These are phyloP conservation scores for Daldinia loculata DNA, from an alignment of 495 filamentous ascomycete species.

Conservation along the genomic window DNA sequence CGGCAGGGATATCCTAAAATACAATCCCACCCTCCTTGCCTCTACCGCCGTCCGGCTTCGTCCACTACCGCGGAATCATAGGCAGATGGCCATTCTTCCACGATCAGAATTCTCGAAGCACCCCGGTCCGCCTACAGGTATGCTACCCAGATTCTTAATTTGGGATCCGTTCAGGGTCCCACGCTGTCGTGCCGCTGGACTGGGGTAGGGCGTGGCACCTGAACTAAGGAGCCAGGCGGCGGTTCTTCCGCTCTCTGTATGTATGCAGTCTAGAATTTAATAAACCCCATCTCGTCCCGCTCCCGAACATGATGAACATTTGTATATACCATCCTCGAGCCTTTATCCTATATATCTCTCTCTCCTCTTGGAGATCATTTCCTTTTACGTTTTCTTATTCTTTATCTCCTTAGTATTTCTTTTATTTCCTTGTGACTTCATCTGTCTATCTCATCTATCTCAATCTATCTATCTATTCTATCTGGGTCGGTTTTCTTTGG, in stretches of 20 bases:
- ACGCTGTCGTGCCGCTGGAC: conserved; percentile 41
- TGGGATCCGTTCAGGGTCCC: conserved; percentile 29
- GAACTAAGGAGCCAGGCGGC: conserved; percentile 18
- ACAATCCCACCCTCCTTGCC: conserved; percentile 35
- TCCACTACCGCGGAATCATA: conserved; percentile 32
- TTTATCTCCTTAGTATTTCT: conserved; percentile 43
- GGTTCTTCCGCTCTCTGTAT: conserved; percentile 11
- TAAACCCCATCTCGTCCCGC: conserved; percentile 39
- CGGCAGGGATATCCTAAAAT: conserved; percentile 32
- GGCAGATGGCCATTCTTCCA: conserved; percentile 31
- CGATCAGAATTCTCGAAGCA: conserved; percentile 8
- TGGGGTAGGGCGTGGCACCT: conserved; percentile 39
- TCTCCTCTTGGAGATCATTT: conserved; percentile 43
- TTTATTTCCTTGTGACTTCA: conserved; percentile 38
- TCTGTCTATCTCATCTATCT: conserved; percentile 30
- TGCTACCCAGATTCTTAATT: conserved; percentile 30
- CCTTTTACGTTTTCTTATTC: conserved; percentile 50
- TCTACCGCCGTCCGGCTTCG: conserved; percentile 30
- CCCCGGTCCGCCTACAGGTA: conserved; percentile 15
- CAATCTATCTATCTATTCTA: conserved; percentile 36
- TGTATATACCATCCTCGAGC: conserved; percentile 45
- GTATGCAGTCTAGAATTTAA: conserved; percentile 25
- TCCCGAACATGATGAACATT: conserved; percentile 25
- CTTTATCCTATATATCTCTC: conserved; percentile 36
- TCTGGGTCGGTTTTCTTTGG: conserved; percentile 42